These are phyloP conservation scores for Acrocalymma vagum DNA, from an alignment of 2,329 filamentous ascomycete genomes.

Conservation along the genomic window DNA sequence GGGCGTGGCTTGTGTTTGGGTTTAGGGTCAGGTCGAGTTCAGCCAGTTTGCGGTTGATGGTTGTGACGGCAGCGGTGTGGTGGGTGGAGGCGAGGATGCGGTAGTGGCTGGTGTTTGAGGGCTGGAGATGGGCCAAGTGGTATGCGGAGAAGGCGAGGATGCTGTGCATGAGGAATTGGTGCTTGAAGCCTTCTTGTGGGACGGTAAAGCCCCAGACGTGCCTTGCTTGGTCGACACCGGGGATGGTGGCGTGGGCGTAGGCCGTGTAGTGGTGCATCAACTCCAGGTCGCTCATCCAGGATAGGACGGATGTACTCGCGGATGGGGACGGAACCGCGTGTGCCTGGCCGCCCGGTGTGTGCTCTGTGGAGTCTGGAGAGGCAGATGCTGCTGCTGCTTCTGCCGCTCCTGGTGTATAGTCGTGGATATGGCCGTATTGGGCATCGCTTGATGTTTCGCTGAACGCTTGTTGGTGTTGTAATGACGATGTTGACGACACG, in stretches of 20 bases:
- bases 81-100: slow-evolving; percentile 37
- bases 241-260: slow-evolving; percentile 30
- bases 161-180: slow-evolving; percentile 48
- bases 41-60: slow-evolving; percentile 29
- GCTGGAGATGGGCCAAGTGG: slow-evolving; percentile 41
- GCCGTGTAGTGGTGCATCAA: slow-evolving; percentile 39
- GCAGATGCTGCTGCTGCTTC: slow-evolving; percentile 4
- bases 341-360: not conserved
- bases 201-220: slow-evolving; percentile 44
- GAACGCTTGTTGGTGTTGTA: too few relatives aligned
- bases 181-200: slow-evolving; percentile 42
- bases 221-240: slow-evolving; percentile 29
- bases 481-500: slow-evolving; percentile 2
- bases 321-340: slow-evolving; percentile 1
- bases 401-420: slow-evolving; percentile 4
- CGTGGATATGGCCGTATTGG: not conserved
- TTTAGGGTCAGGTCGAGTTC: slow-evolving; percentile 23
- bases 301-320: slow-evolving; percentile 5
- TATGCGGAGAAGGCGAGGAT: slow-evolving; percentile 49
- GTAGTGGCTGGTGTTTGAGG: slow-evolving; percentile 24
- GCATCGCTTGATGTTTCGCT: too few relatives aligned
- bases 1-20: slow-evolving; percentile 38
- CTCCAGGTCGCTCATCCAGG: slow-evolving; percentile 39
- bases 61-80: slow-evolving; percentile 31
- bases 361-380: slow-evolving; percentile 7